phyloP scores from a whole-genome alignment of 805 yeast species.

The Starmerella apicola region DNA sequence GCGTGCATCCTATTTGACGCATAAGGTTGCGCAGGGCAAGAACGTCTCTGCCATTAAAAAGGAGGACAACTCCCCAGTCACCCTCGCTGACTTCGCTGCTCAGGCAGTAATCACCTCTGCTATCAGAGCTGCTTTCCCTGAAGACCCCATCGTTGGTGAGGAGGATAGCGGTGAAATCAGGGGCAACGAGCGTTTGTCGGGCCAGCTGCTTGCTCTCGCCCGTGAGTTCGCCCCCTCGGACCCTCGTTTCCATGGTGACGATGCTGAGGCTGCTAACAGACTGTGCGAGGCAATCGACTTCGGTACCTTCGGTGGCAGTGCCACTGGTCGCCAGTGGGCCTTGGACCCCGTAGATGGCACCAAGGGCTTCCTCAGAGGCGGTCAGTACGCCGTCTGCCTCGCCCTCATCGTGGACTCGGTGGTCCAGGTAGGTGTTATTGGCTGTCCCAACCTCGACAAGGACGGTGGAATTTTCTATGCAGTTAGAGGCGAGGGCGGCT shows the following conservation, averaged over 20 bases:
- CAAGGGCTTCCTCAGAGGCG: conserved; percentile 88
- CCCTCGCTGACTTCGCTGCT: conserved; percentile 88
- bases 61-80: conserved; percentile 86
- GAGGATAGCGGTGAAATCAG: conserved; percentile 68
- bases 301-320: conserved; percentile 74
- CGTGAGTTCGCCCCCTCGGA: conserved; percentile 35
- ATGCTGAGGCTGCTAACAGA: conserved; percentile 31
- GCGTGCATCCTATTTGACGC: conserved; percentile 69
- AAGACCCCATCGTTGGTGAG: conserved; percentile 84
- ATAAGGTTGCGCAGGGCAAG: conserved; percentile 34
- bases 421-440: conserved; percentile 83
- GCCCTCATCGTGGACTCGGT: conserved; percentile 78
- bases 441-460: conserved; percentile 77
- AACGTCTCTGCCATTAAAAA: conserved; percentile 43
- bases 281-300: conserved; percentile 58
- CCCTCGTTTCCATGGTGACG: conserved; percentile 18
- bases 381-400: conserved; percentile 91
- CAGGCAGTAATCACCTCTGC: conserved; percentile 88
- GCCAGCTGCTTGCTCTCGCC: conserved; percentile 49
- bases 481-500: conserved; percentile 55
- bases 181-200: conserved; percentile 37
- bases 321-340: conserved; percentile 82
- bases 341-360: conserved; percentile 98
- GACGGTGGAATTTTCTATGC: conserved; percentile 71
- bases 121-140: conserved; percentile 63